A percentile compares a stretch with the other conserved stretches of the same genome.
These are phyloP conservation scores for Irpex lacteus DNA, from an alignment of 1,284 basidiomycete genomes.

Conservation along the genomic window DNA sequence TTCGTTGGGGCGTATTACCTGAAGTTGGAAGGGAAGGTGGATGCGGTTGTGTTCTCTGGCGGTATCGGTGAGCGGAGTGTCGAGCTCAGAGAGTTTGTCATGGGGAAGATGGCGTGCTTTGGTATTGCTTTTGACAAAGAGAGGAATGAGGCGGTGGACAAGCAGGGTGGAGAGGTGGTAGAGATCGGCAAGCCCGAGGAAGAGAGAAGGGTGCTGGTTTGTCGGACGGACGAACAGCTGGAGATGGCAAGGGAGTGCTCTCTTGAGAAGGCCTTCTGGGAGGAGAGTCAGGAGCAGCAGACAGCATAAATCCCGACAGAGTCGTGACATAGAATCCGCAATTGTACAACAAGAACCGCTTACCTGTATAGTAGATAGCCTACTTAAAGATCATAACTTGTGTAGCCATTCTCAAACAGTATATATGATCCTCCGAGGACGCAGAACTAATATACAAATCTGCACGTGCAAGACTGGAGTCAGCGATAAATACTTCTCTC, in stretches of 20 bases:
- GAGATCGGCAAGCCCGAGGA: conserved; percentile 39
- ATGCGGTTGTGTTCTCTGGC: conserved; percentile 83
- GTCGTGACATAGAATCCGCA: background rate
- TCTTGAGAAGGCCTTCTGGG: conserved; percentile 25
- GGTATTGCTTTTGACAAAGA: conserved; percentile 50
- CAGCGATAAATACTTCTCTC: no score
- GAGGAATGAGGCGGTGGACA: conserved; percentile 40
- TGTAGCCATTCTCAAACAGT: background rate
- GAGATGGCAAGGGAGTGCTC: conserved; percentile 66
- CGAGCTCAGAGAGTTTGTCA: conserved; percentile 59
- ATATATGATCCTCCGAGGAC: background rate
- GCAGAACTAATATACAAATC: background rate
- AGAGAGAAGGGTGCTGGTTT: conserved; percentile 47
- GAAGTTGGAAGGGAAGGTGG: conserved; percentile 63
- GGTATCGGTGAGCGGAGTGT: conserved; percentile 80
- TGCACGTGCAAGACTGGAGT: no score
- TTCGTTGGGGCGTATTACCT: conserved; percentile 75
- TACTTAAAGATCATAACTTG: background rate
- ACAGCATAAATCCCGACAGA: background rate
- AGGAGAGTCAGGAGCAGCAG: background rate
- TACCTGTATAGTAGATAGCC: background rate
- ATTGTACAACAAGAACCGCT: background rate
- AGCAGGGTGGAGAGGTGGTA: conserved; percentile 38
- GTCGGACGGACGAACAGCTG: conserved; percentile 66
- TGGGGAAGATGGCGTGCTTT: conserved; percentile 51